A percentile compares a stretch with the other conserved stretches of the same genome.
Evolutionary conservation across 2,329 filamentous ascomycete species (phyloP).

Genomic region (Fusarium ramigenum): DNA sequence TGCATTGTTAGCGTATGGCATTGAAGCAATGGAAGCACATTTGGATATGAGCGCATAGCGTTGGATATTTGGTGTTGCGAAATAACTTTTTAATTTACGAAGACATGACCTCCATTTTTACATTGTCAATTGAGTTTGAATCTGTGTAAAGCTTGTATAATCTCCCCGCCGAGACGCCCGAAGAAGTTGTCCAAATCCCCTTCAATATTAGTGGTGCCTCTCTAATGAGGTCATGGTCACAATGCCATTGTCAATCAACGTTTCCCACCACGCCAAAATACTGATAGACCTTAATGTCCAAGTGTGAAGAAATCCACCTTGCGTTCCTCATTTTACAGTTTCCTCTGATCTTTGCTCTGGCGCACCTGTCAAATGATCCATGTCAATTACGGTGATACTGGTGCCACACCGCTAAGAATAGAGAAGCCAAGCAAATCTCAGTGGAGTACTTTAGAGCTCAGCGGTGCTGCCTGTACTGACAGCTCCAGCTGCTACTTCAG

Average conservation of each 20-base stretch:
- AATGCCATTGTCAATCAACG: background rate
- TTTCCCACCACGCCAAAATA: background rate
- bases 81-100: constrained; percentile 19
- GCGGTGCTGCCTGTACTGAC: background rate
- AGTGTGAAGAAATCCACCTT: background rate
- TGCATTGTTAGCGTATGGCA: background rate
- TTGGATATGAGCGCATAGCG: constrained; percentile 18
- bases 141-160: background rate
- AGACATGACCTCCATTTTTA: background rate
- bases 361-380: background rate
- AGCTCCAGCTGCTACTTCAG: background rate
- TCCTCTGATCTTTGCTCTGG: background rate
- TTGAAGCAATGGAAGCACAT: background rate
- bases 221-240: background rate
- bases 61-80: constrained; percentile 3
- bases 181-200: too few species aligned
- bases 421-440: constrained; percentile 18
- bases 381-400: background rate
- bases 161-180: background rate
- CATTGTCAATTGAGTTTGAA: background rate
- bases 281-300: background rate
- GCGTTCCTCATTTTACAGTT: background rate
- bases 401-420: constrained; percentile 9
- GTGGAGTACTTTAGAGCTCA: constrained; percentile 23
- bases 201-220: background rate